Conservation (phyloP, 2,329 filamentous ascomycete genomes). For the Phaeosphaeria sp. region DNA sequence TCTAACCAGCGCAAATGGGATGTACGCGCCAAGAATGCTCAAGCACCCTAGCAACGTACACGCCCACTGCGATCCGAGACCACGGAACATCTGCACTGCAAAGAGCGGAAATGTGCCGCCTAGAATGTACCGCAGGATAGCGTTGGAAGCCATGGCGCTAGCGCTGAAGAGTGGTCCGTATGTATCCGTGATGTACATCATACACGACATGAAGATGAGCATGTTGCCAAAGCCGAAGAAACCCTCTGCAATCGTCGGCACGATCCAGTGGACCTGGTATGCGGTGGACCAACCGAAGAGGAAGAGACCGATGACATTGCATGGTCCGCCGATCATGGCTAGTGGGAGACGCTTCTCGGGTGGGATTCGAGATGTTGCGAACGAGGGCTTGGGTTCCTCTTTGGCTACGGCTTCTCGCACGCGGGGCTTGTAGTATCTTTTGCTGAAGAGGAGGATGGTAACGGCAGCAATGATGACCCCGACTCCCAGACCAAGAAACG, state of each 20-base stretch:
- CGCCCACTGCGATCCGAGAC: slow-evolving; percentile 13
- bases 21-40: slow-evolving; percentile 8
- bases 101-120: slow-evolving; percentile 67
- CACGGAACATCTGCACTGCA: slow-evolving; percentile 55
- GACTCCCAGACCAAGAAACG: slow-evolving; percentile 28
- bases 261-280: slow-evolving; percentile 15
- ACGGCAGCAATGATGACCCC: slow-evolving; percentile 17
- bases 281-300: slow-evolving; percentile 6
- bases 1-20: slow-evolving; percentile 21
- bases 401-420: neutral
- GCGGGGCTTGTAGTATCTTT: slow-evolving; percentile 33
- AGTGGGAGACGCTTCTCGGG: slow-evolving; percentile 10
- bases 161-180: slow-evolving; percentile 72
- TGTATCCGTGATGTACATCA: slow-evolving; percentile 52
- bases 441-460: slow-evolving; percentile 35
- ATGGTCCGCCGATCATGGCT: slow-evolving; percentile 30
- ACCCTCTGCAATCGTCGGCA: slow-evolving; percentile 41
- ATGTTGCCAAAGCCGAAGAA: slow-evolving; percentile 48
- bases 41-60: slow-evolving; percentile 15
- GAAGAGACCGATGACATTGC: slow-evolving; percentile 10
- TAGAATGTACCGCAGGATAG: slow-evolving; percentile 62
- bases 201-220: slow-evolving; percentile 52
- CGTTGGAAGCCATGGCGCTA: slow-evolving; percentile 66
- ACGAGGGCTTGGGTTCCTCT: slow-evolving; percentile 25
- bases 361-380: slow-evolving; percentile 29